Base-by-base conservation (phyloP, 495 filamentous ascomycete species). In the Jackrogersella multiformis region DNA sequence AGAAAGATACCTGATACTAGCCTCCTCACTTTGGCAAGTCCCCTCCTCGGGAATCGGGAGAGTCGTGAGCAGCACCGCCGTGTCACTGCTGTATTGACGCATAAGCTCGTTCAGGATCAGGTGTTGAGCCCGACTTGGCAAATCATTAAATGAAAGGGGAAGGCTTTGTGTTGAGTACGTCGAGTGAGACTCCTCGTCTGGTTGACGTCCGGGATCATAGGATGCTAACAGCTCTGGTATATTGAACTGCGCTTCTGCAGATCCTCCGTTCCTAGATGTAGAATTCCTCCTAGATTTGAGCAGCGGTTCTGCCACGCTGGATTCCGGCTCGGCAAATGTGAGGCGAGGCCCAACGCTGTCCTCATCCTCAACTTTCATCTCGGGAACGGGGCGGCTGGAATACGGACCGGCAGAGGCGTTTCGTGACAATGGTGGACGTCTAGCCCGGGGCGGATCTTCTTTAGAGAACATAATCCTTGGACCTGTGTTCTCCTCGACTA, bases 21-120 rank as follows among this genome's bases (percentile, higher is more conserved):
- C 86, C 55, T 85, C 82, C 69, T 90, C 89, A 58, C 86, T 90
- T 56, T 84, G 78, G 66, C 85, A 86, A 2, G 91, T 94, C 2
- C 90, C 91, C 64, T 93, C 89, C 6, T 88, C 77, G 0, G 92
- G 91, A 35, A 90, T 89, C 9, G 92, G 92, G 46, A 96, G 75
- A 32, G 91, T 94, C 0, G 89, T 93, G 64, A 95, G 90, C n/a
- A 93, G 75, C 1, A 96, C 90, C 0, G 91, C 91, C 6, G 93
- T 94, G 5, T 93, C 85, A 7, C 70, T 71, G 46, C 89, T 91
- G 36, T 93, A 78, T 58, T 85, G 82, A 5, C 81, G 79, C 81
- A 96, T 93, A 54, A 95, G 79, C 73, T 96, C 91, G 72, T 96
- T 96, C 21, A 96, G 71, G 48, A 95, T 95, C 26, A 94, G 78